Percentiles rank a stretch among this genome's conserved stretches.
These are phyloP conservation scores for Oryza punctata DNA, from an alignment of 176 grass and related monocot species.

Conservation along the genomic window DNA sequence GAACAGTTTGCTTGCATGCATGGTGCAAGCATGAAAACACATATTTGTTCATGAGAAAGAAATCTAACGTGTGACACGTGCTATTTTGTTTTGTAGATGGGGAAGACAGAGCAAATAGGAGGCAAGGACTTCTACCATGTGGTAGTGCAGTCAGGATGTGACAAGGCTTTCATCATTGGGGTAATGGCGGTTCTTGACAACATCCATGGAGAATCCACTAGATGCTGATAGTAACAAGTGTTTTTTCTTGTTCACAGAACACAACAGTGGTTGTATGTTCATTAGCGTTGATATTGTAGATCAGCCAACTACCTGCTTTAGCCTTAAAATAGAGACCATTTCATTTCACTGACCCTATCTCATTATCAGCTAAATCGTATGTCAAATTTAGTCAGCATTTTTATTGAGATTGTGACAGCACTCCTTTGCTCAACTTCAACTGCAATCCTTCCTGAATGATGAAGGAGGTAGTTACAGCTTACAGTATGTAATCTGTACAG, in stretches of 20 bases:
- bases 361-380: conserved; percentile 30
- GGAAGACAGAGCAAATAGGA: conserved; percentile 48
- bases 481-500: neutral
- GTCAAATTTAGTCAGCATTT: conserved; percentile 22
- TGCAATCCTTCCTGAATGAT: neutral
- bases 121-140: conserved; percentile 86
- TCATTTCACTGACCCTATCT: conserved; percentile 8
- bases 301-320: conserved; percentile 15
- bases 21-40: neutral
- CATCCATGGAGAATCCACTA: conserved; percentile 89
- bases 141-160: conserved; percentile 65
- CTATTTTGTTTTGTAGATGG: conserved; percentile 54
- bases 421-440: neutral
- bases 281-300: conserved; percentile 6
- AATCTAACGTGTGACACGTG: conserved; percentile 28
- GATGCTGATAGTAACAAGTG: conserved; percentile 49
- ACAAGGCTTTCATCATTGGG: conserved; percentile 86
- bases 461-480: neutral
- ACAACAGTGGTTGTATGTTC: conserved; percentile 16
- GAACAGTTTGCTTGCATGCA: conserved; percentile 10
- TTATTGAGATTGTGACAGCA: conserved; percentile 25
- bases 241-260: conserved; percentile 16
- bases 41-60: conserved; percentile 16
- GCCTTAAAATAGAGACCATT: conserved; percentile 13
- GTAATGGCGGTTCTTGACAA: conserved; percentile 90